Evolutionary conservation across 2,329 filamentous ascomycete genomes (phyloP).

Genomic region (Blastomyces emzantsi): DNA sequence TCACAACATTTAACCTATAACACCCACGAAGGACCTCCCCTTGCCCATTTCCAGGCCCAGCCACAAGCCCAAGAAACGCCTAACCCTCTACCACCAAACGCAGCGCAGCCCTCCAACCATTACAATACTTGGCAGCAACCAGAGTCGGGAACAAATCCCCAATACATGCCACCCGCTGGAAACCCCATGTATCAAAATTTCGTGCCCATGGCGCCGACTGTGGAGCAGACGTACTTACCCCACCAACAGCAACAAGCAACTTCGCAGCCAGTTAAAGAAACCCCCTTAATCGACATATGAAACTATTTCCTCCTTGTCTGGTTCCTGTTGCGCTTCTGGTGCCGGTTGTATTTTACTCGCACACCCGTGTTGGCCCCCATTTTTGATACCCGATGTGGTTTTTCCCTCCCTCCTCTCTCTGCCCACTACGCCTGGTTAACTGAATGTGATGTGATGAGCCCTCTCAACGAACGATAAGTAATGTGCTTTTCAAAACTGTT

Average conservation of each 20-base stretch:
- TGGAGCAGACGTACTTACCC: constrained; percentile 36
- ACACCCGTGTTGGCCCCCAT: too few relatives aligned
- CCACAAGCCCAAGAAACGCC: neutral
- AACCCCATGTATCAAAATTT: neutral
- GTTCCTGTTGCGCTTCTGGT: neutral
- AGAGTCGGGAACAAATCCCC: neutral
- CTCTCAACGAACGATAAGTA: too few relatives aligned
- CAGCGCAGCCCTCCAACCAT: neutral
- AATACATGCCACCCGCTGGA: constrained; percentile 8
- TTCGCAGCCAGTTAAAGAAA: constrained; percentile 57
- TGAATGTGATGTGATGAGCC: neutral
- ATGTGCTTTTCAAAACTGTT: neutral
- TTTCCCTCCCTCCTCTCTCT: neutral
- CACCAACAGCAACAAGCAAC: constrained; percentile 38
- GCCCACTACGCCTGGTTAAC: neutral
- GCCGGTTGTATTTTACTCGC: neutral
- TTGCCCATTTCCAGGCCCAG: neutral
- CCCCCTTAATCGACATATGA: constrained; percentile 63
- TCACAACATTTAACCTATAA: constrained; percentile 33
- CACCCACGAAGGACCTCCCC: neutral
- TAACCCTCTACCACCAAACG: neutral
- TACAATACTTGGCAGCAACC: neutral
- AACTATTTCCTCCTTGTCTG: neutral
- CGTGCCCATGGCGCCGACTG: neutral
- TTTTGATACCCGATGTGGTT: constrained; percentile 4